These are phyloP conservation scores for Flaveria sonorensis DNA, from an alignment of 129 eudicot genomes.

Conservation along the genomic window DNA sequence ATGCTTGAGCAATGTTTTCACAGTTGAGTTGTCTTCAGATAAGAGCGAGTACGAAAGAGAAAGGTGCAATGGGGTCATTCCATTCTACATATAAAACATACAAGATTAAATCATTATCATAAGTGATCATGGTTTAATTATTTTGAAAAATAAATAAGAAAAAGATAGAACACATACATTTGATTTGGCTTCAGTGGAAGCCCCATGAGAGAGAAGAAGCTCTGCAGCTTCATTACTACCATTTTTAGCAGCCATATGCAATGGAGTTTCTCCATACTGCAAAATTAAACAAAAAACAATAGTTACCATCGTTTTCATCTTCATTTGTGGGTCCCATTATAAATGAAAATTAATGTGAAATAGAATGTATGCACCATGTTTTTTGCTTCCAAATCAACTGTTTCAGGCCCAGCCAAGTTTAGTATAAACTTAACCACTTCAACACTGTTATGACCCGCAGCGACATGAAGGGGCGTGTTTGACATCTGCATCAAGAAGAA, in stretches of 20 bases:
- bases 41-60: not conserved
- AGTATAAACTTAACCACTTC: constrained; percentile 71
- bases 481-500: constrained; percentile 64
- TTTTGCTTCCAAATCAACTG: constrained; percentile 87
- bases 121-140: not conserved
- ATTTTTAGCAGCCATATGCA: constrained; percentile 86
- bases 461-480: constrained; percentile 93
- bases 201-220: constrained; percentile 56
- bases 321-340: not conserved
- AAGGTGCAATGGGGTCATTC: constrained; percentile 29
- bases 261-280: constrained; percentile 85
- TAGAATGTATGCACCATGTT: constrained; percentile 60
- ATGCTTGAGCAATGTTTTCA: too few species aligned
- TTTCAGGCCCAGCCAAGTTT: constrained; percentile 66
- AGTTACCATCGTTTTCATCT: not conserved
- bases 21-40: too few species aligned
- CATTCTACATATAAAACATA: constrained; percentile 32
- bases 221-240: constrained; percentile 68
- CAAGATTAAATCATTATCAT: not conserved
- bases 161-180: constrained; percentile 45
- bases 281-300: not conserved
- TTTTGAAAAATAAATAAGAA: not conserved
- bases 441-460: constrained; percentile 76
- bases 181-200: constrained; percentile 86
- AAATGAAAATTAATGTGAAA: not conserved